Evolutionary conservation across 2,329 filamentous ascomycete species (phyloP), one percentile per base, ranked within the genome.

Genomic region (Fusarium longipes): DNA sequence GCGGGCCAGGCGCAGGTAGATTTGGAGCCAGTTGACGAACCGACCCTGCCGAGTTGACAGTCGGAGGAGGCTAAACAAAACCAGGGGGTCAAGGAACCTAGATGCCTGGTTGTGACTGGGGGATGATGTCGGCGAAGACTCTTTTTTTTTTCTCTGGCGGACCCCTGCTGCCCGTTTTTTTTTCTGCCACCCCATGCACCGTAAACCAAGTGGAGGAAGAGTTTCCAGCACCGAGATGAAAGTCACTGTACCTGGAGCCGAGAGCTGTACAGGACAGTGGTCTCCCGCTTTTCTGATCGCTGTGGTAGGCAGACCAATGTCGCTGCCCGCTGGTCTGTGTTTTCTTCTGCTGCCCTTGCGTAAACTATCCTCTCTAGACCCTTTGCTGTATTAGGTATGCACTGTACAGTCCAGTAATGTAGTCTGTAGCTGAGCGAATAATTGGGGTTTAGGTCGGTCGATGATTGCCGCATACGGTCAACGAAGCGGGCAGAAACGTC

Each of bases 1-100:
- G 69, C 54, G 70, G 65, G 50, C 49, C 52, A 55, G 43, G 44
- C 52, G 45, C 65, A 61, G 63, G 65, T 63, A 61, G 70, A 51
- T 61, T 72, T 65, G 56, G 63, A 66, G 63, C 71, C 70, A 73
- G 71, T 73, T 73, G 71, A 73, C 42, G 60, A 72, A 73, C 67
- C 66, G 61, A 71, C 71, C 70, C 71, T 73, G 66, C 65, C 70
- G 71, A 71, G 65, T 73, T 72, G 68, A 73, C 71, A 73, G 71
- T 71, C 70, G 56, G 65, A 73, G 48, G 53, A 62, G 67, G 70
- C 71, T 73, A 73, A 63, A 70, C 65, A 73, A 61, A 67, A 62
- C 59, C 70, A 73, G 71, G 71, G 70, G 63, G 61, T 67, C 33
- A 55, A 71, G 50, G 58, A 70, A 67, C 71, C 68, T 68, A 62